Evolutionary conservation across 1,284 basidiomycete species (phyloP), one percentile per base, ranked within the genome.

Genomic region (Rhodotorula sp.): DNA sequence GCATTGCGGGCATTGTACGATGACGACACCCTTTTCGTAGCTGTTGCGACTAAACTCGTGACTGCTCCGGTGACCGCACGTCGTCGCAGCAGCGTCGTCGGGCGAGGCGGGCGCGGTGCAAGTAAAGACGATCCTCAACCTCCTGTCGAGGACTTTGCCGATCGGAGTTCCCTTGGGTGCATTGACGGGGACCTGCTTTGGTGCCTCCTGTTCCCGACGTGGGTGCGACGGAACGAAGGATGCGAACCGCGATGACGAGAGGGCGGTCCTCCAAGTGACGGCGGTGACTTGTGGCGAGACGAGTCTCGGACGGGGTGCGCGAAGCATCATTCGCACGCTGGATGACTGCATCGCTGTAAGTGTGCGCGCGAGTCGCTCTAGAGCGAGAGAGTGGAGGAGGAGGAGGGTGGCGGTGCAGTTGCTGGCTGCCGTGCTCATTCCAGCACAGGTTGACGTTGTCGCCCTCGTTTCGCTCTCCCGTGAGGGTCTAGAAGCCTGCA

Each of bases 1-100:
- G 82, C 95, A 98, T 23, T 87, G 87, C 1, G 95, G 93, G 82
- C 95, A 98, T 79, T 95, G 87, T 0, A 97, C 87, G 47, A 99
- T 84, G 2, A 98, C 95, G 66, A 98, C 90, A 0, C 95, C 95
- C 60, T 85, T 87, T 78, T 90, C 86, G 81, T 98, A 99, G 43
- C 91, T 87, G 49, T 87, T 85, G 79, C 88, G 90, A 16, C 90
- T 86, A 79, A 98, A 98, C 73, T 92, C 87, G 78, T 98, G 95
- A 16, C 91, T 88, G 15, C 91, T 93, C 3, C 95, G 88, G 75
- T 90, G 88, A 7, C 85, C 85, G 78, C 95, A 98, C 1, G 84
- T 78, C 2, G 26, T 18, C 23, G 56, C 47, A 12, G 26, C 60
- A 16, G 50, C 60, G 3, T 45, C 38, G 48, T 62, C 47, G 4